Evolutionary conservation across 768 basidiomycete species (phyloP).

Genomic region (Mycena rosella): DNA sequence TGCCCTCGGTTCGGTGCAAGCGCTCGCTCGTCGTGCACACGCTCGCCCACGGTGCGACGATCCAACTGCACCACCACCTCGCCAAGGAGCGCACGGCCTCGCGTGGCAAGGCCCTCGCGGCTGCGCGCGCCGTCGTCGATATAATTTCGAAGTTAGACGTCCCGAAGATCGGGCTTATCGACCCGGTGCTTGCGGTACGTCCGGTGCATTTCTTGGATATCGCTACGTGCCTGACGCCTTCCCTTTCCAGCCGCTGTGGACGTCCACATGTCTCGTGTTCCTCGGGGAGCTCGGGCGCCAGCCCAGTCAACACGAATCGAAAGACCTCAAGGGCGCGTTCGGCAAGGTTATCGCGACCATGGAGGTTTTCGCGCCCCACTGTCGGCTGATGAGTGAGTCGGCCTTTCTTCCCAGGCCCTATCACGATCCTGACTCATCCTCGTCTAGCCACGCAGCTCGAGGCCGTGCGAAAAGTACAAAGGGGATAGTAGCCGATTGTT

Average conservation of each 20-base stretch:
- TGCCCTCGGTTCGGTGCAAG: slow-evolving; percentile 10
- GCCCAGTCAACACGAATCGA: neutral
- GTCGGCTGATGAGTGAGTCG: slow-evolving; percentile 28
- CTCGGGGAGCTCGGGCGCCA: neutral
- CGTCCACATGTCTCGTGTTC: slow-evolving; percentile 7
- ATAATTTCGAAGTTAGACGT: too few species aligned
- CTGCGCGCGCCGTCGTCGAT: too few species aligned
- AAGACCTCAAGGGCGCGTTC: neutral
- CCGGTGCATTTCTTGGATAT: neutral
- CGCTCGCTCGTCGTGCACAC: slow-evolving; percentile 40
- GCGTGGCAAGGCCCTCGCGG: too few species aligned
- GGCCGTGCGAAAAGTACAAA: neutral
- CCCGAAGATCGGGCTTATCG: too few species aligned
- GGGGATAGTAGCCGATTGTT: neutral
- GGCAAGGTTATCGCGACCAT: slow-evolving; percentile 7
- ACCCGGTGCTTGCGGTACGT: too few species aligned
- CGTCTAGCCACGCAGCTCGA: slow-evolving; percentile 1
- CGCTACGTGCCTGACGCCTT: neutral
- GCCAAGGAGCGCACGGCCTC: slow-evolving; percentile 1
- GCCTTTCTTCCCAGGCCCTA: too few species aligned
- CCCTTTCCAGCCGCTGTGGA: slow-evolving; percentile 11
- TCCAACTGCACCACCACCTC: slow-evolving; percentile 41
- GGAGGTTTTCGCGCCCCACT: slow-evolving; percentile 19
- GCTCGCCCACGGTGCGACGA: slow-evolving; percentile 41
- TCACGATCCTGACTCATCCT: neutral